These are phyloP conservation scores for Papilionanthe hybrid DNA, from an alignment of 116 monocot genomes.

Conservation along the genomic window DNA sequence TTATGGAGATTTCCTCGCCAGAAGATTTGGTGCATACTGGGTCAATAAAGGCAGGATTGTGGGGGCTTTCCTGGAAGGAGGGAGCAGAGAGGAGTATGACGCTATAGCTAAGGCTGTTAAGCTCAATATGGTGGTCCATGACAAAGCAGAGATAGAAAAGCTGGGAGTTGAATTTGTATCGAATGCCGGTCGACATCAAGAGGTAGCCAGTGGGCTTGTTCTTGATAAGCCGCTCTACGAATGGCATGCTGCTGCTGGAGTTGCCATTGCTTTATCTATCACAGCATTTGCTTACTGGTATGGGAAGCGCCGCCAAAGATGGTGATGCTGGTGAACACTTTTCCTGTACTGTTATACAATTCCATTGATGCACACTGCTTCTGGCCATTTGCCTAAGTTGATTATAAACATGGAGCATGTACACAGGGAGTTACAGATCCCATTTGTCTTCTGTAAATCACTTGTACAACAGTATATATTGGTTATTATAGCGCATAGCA, in stretches of 20 bases:
- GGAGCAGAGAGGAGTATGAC: constrained; percentile 65
- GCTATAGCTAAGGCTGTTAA: constrained; percentile 62
- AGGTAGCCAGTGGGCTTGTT: constrained; percentile 9
- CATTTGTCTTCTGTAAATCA: background rate
- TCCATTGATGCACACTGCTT: no score
- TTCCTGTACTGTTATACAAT: no score
- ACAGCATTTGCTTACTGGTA: constrained; percentile 82
- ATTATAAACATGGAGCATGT: background rate
- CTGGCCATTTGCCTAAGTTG: background rate
- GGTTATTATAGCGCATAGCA: no score
- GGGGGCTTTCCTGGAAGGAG: constrained; percentile 85
- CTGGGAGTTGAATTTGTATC: constrained; percentile 54
- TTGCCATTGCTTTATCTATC: constrained; percentile 49
- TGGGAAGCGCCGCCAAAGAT: constrained; percentile 46
- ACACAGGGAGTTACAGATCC: background rate
- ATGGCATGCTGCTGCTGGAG: constrained; percentile 66
- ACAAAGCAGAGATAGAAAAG: constrained; percentile 37
- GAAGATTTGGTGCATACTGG: constrained; percentile 81
- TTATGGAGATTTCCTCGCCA: constrained; percentile 46
- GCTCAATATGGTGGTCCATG: constrained; percentile 24
- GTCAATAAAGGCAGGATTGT: constrained; percentile 44
- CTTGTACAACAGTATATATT: background rate
- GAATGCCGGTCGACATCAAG: constrained; percentile 16
- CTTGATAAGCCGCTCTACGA: constrained; percentile 38
- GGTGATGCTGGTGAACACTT: no score